phyloP scores from a whole-genome alignment of 129 eudicot species.

The Escallonia rubra region DNA sequence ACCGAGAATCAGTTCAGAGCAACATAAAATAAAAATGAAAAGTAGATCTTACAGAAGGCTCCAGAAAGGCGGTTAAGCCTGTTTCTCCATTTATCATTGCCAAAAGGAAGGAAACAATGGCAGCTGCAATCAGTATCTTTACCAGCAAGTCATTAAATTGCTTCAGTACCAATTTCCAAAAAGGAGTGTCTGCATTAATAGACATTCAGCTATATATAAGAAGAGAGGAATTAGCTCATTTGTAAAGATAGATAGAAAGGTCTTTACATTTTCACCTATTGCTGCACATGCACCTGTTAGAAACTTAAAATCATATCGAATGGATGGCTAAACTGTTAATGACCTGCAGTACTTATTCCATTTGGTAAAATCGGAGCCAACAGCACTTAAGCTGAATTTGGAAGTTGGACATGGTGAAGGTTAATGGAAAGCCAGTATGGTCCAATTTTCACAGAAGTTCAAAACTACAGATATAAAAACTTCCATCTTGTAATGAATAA shows the following conservation, averaged over 20 bases:
- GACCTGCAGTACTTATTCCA: neutral
- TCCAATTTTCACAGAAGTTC: no score
- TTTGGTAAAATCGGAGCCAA: neutral
- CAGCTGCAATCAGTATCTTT: conserved; percentile 93
- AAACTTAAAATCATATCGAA: neutral
- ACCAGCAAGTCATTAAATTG: conserved; percentile 98
- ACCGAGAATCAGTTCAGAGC: neutral
- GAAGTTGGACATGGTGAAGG: no score
- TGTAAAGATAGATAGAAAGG: neutral
- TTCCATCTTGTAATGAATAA: no score
- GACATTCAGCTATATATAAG: conserved; percentile 7
- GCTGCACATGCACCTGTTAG: neutral
- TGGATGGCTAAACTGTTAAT: neutral
- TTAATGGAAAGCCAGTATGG: no score
- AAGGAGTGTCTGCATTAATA: conserved; percentile 71
- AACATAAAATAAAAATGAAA: neutral
- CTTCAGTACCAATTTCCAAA: conserved; percentile 91
- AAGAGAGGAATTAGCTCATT: neutral
- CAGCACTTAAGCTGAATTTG: no score
- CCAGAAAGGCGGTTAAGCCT: conserved; percentile 88
- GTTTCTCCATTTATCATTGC: conserved; percentile 94
- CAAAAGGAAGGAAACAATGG: conserved; percentile 79
- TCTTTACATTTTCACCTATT: neutral
- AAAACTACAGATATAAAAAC: no score
- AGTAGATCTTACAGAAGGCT: conserved; percentile 76